phyloP scores from a whole-genome alignment of 148 eudicot species.

The Arctostaphylos glauca region DNA sequence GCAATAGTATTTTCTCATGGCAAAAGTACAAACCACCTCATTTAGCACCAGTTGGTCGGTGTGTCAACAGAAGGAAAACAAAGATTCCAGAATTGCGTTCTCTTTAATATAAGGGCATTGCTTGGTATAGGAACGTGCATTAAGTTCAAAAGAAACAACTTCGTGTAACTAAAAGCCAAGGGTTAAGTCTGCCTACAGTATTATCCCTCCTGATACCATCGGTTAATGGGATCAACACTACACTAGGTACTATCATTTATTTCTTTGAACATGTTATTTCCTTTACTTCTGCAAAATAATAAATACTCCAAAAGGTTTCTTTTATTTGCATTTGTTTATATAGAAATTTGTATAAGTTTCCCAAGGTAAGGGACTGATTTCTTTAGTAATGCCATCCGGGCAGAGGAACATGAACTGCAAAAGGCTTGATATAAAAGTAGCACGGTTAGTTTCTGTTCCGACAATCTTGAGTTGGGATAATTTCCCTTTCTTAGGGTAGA shows the following conservation, averaged over 20 bases:
- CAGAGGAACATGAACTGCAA: background rate
- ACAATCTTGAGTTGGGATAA: background rate
- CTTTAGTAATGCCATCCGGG: background rate
- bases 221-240: background rate
- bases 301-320: background rate
- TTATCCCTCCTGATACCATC: background rate
- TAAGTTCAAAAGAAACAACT: background rate
- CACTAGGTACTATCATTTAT: background rate
- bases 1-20: background rate
- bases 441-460: background rate
- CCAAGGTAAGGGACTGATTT: background rate
- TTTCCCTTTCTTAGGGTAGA: background rate
- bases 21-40: background rate
- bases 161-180: background rate
- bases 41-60: background rate
- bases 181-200: background rate
- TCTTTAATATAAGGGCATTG: background rate
- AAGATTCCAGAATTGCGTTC: background rate
- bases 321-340: too few species aligned
- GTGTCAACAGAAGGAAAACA: background rate
- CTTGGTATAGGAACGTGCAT: background rate
- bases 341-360: background rate
- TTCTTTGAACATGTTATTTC: background rate
- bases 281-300: background rate
- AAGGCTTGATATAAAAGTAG: background rate